A percentile compares a stretch with the other conserved stretches of the same genome.
Evolutionary conservation across 2,329 filamentous ascomycete species (phyloP).

Genomic region (Pseudogymnoascus pannorum): DNA sequence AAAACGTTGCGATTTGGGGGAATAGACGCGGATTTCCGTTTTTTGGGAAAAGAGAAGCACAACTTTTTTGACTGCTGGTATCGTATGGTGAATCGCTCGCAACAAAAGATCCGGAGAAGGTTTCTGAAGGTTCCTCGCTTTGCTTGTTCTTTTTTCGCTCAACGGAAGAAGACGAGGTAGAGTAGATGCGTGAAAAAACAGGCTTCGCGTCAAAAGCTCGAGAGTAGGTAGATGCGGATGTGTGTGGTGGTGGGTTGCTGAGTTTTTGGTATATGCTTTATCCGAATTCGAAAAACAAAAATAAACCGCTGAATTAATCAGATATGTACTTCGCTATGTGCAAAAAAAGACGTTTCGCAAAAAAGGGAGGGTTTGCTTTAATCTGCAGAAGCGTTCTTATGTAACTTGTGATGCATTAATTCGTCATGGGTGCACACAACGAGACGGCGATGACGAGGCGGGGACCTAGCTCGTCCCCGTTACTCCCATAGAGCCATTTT

Average conservation of each 20-base stretch:
- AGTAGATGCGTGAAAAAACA: neutral
- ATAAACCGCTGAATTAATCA: neutral
- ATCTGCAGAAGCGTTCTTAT: neutral
- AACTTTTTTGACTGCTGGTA: neutral
- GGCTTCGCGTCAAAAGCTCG: neutral
- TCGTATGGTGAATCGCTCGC: neutral
- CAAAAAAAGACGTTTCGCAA: neutral
- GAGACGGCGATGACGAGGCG: neutral
- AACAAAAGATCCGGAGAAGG: neutral
- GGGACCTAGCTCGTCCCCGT: conserved; percentile 24
- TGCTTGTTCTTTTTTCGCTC: neutral
- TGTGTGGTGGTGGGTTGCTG: neutral
- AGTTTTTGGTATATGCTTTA: conserved; percentile 1
- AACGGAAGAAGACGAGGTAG: neutral
- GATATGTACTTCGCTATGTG: neutral
- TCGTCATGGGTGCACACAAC: neutral
- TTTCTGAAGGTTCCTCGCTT: neutral
- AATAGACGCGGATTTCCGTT: neutral
- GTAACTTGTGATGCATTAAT: neutral
- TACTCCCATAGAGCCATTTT: conserved; percentile 29
- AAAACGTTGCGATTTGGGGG: neutral
- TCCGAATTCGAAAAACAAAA: neutral
- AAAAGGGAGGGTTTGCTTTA: neutral
- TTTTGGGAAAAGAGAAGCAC: neutral
- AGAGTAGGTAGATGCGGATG: neutral